Evolutionary conservation across 2,329 filamentous ascomycete species (phyloP).

Genomic region (Pseudocercospora cruenta): DNA sequence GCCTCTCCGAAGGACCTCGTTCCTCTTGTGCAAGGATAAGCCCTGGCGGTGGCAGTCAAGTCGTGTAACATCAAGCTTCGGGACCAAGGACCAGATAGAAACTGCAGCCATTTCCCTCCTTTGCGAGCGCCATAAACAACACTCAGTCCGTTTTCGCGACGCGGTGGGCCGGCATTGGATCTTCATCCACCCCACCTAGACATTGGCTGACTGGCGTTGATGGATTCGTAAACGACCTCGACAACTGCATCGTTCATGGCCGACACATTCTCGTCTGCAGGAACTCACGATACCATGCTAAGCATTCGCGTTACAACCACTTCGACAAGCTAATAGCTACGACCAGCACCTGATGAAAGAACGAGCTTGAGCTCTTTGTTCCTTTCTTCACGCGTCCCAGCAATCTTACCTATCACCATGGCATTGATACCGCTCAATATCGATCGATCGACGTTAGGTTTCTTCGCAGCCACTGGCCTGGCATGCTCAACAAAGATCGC

Average conservation of each 20-base stretch:
- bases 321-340: constrained; percentile 9
- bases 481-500: constrained; percentile 25
- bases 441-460: constrained; percentile 24
- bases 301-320: constrained; percentile 12
- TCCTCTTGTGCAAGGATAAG: constrained; percentile 13
- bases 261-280: constrained; percentile 25
- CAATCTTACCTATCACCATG: constrained; percentile 18
- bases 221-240: constrained; percentile 18
- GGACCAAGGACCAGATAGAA: constrained; percentile 20
- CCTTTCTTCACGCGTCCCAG: constrained; percentile 3
- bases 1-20: constrained; percentile 12
- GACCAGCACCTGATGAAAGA: constrained; percentile 14
- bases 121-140: constrained; percentile 20
- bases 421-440: constrained; percentile 20
- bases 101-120: constrained; percentile 27
- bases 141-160: constrained; percentile 26
- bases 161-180: constrained; percentile 20
- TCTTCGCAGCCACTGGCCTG: constrained; percentile 22
- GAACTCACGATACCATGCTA: constrained; percentile 22
- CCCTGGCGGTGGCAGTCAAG: constrained; percentile 17
- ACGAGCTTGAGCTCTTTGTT: constrained; percentile 6
- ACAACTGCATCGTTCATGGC: constrained; percentile 21
- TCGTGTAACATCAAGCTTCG: constrained; percentile 27
- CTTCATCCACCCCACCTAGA: constrained; percentile 16
- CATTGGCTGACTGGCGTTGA: constrained; percentile 16